Percentiles rank a stretch among this genome's conserved stretches.
These are phyloP conservation scores for Penicillium sp. DNA, from an alignment of 2,329 filamentous ascomycete genomes.

Conservation along the genomic window DNA sequence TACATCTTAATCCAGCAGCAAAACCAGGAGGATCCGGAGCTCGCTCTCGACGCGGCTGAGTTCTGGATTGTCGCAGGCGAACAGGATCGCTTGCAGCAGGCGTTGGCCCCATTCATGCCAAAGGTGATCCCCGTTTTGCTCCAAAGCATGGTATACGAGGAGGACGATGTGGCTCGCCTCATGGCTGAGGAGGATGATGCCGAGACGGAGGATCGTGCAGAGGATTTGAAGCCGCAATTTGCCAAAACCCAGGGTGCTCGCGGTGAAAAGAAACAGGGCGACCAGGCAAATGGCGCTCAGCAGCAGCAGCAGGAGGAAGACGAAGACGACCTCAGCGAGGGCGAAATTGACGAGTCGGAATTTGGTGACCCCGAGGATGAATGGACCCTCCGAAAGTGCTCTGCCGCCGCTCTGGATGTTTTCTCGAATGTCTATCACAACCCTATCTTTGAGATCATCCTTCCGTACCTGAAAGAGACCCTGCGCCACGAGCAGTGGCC, in stretches of 20 bases:
- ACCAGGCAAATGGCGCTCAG: slow-evolving; percentile 37
- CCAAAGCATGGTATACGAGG: slow-evolving; percentile 92
- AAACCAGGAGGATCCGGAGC: slow-evolving; percentile 72
- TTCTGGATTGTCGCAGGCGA: slow-evolving; percentile 96
- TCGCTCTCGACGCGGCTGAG: slow-evolving; percentile 90
- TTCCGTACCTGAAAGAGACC: slow-evolving; percentile 88
- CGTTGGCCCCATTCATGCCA: slow-evolving; percentile 69
- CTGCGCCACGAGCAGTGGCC: slow-evolving; percentile 86
- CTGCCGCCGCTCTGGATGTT: slow-evolving; percentile 87
- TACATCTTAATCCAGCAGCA: slow-evolving; percentile 90
- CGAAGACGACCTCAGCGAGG: slow-evolving; percentile 77
- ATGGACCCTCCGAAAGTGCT: slow-evolving; percentile 96
- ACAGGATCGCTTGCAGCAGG: slow-evolving; percentile 70
- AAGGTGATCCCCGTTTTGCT: slow-evolving; percentile 88
- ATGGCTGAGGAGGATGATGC: slow-evolving; percentile 84
- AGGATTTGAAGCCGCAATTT: slow-evolving; percentile 91
- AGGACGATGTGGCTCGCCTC: slow-evolving; percentile 82
- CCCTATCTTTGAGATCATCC: slow-evolving; percentile 81
- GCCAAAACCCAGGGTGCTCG: slow-evolving; percentile 64
- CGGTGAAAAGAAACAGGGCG: slow-evolving; percentile 49
- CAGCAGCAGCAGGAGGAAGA: slow-evolving; percentile 51
- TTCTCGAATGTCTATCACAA: slow-evolving; percentile 86
- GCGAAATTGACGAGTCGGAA: slow-evolving; percentile 74
- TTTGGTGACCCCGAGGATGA: slow-evolving; percentile 74
- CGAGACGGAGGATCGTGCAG: slow-evolving; percentile 78